These are phyloP conservation scores for Rhododendron molle DNA, from an alignment of 148 eudicot genomes.

Conservation along the genomic window DNA sequence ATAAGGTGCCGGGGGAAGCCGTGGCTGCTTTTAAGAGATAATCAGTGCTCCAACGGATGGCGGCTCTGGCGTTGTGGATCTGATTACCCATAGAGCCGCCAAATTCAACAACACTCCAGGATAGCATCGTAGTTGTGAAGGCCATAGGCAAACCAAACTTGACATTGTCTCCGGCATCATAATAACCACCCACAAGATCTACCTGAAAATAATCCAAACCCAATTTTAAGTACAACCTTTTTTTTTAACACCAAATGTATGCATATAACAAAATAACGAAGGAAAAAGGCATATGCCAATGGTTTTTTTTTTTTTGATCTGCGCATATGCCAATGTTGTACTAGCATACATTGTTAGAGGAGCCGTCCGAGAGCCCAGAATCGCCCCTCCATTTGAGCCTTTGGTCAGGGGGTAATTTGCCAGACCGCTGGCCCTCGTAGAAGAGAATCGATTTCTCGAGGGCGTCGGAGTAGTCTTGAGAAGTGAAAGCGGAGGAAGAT, in stretches of 20 bases:
- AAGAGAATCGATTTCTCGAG: conserved; percentile 72
- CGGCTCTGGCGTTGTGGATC: conserved; percentile 49
- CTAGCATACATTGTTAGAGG: conserved; percentile 34
- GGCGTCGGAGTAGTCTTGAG: conserved; percentile 49
- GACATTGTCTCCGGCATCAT: conserved; percentile 91
- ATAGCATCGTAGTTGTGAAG: conserved; percentile 66
- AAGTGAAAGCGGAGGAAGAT: conserved; percentile 41
- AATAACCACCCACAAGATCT: conserved; percentile 82
- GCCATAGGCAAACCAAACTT: conserved; percentile 97
- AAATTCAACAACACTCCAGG: conserved; percentile 82
- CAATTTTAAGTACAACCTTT: background rate
- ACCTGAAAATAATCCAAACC: conserved; percentile 35
- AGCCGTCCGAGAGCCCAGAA: conserved; percentile 72
- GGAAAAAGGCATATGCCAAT: background rate
- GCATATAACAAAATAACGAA: background rate
- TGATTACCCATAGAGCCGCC: conserved; percentile 63
- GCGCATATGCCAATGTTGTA: background rate
- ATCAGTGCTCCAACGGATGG: conserved; percentile 77
- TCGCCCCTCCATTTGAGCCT: conserved; percentile 64
- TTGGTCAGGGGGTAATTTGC: conserved; percentile 52
- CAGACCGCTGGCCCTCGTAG: conserved; percentile 84
- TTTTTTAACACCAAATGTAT: background rate
- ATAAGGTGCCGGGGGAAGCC: conserved; percentile 57
- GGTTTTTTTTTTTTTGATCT: too few species aligned
- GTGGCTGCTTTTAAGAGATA: conserved; percentile 88